Conservation (phyloP, 2,329 filamentous ascomycete species). For the Mollisiaceae sp. region DNA sequence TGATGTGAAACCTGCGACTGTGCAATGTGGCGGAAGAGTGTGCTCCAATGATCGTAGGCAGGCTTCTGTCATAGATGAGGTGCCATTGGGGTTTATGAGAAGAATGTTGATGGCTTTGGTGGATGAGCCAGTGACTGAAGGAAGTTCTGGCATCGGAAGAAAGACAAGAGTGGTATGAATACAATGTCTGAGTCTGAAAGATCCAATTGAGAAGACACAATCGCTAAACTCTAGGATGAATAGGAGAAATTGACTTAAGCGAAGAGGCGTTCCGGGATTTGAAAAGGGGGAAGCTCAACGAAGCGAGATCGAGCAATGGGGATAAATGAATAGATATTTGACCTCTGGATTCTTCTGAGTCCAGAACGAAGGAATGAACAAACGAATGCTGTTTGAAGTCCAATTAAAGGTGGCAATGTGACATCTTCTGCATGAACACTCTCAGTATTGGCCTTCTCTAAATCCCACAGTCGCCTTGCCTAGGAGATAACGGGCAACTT, state of each 20-base stretch:
- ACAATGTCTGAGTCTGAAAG: background rate
- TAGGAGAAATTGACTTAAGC: background rate
- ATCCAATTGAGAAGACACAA: background rate
- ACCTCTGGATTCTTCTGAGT: background rate
- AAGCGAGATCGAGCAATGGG: background rate
- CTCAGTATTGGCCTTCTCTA: background rate
- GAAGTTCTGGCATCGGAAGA: constrained; percentile 26
- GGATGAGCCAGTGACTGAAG: constrained; percentile 37
- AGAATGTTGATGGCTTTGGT: constrained; percentile 47
- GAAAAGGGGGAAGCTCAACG: constrained; percentile 4
- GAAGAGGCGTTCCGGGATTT: background rate
- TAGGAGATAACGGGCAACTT: constrained; percentile 20
- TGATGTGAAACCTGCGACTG: constrained; percentile 55
- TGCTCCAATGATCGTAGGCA: constrained; percentile 50
- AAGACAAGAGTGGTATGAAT: background rate
- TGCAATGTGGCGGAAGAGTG: constrained; percentile 53
- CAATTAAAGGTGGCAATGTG: constrained; percentile 3
- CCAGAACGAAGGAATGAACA: background rate
- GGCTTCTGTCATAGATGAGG: constrained; percentile 51
- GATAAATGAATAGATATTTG: background rate
- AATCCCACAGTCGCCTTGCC: background rate
- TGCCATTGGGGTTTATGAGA: constrained; percentile 55
- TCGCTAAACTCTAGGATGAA: constrained; percentile 1
- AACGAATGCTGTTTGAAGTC: background rate
- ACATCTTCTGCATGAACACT: background rate